Conservation (phyloP, 2,329 filamentous ascomycete genomes). For the Diaporthe amygdali region DNA sequence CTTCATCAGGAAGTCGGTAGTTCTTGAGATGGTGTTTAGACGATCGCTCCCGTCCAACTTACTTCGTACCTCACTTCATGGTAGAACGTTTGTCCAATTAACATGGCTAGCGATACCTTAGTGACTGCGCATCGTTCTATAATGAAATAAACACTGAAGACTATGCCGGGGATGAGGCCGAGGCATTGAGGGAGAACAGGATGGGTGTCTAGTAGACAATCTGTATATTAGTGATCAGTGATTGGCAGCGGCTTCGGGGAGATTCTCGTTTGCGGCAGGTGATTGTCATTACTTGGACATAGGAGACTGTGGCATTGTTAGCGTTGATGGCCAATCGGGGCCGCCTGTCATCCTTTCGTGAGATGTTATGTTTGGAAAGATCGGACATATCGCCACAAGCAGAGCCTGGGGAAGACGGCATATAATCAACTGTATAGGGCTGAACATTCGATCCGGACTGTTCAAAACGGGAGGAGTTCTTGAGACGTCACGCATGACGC, state of each 20-base stretch:
- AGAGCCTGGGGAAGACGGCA: background rate
- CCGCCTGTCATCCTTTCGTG: background rate
- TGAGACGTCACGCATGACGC: background rate
- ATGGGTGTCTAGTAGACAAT: no score
- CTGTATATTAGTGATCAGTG: no score
- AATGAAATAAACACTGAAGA: background rate
- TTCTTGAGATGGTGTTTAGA: background rate
- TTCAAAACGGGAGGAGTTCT: background rate
- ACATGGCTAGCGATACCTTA: background rate
- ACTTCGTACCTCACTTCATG: background rate
- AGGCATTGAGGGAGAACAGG: background rate
- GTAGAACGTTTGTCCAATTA: background rate
- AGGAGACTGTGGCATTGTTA: background rate
- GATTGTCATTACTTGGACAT: background rate
- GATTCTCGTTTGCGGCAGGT: background rate
- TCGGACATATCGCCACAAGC: background rate
- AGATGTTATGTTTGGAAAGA: background rate
- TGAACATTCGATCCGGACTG: background rate
- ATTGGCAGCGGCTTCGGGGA: background rate
- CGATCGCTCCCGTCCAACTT: background rate
- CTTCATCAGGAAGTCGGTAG: background rate
- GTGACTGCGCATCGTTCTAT: background rate
- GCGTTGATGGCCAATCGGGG: background rate
- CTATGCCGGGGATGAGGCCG: background rate
- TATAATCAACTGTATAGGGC: background rate